Base-by-base conservation (phyloP, 257 asterid species). In the Solanum microdontum region DNA sequence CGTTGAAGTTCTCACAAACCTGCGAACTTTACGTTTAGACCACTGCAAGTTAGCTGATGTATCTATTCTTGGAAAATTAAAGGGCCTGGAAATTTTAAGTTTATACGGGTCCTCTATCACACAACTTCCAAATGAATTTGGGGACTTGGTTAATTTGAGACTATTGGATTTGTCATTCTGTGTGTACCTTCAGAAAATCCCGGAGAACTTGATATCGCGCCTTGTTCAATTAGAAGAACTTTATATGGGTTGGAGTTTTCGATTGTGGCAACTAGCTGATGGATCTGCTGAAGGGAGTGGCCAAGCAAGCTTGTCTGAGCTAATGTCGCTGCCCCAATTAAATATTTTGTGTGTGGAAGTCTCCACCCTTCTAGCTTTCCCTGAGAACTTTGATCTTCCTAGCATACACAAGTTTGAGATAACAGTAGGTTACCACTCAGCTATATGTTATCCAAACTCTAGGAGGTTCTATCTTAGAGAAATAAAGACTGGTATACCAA, bases 101-200 rank as follows among this genome's bases (percentile, higher is more conserved):
- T 68, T 85, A 8, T 88, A 85, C 26, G 45, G 43, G 12, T 85
- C 75, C 34, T 37, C 36, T 2, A 28, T 69, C 76, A 69, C 19
- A 68, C 39, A 69, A 28, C 76, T 69, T 69, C 76, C 39, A 30
- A 11, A 30, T 69, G 76, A 69, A 69, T 28, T 30, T 28, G n/a
- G 76, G 36, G n/a, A 69, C 76, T 69, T 69, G 21, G 34, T 28
- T 69, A 69, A 69, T 28, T 69, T 69, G 76, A 14, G 76, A 36
- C 23, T 85, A 33, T 32, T 88, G 23, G 88, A 88, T 62, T 86
- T 88, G 19, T 60, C 77, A 6, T 85, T 88, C 72, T 43, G 64
- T 55, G 10, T 7, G 64, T 55, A 55, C 64, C 64, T 55, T 55
- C 10, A 55, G 64, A 55, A 55, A 55, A 55, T 55, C n/a, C 64